A percentile compares a stretch with the other conserved stretches of the same genome.
phyloP scores from a whole-genome alignment of 2,329 filamentous ascomycete genomes.

The Ophiosphaerella herpotricha region DNA sequence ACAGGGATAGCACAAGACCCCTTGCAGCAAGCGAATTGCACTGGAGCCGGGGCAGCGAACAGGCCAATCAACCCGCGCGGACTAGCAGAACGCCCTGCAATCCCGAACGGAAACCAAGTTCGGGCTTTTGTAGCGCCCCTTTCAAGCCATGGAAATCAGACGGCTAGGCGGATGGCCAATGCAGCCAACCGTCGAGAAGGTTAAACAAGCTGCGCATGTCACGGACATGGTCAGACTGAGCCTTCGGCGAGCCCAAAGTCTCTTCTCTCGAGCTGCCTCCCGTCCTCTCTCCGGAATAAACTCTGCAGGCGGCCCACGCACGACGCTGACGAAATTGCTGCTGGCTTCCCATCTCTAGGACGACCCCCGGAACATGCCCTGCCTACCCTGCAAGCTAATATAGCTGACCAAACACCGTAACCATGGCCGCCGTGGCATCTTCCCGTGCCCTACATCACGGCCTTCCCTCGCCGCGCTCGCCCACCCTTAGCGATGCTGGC shows the following conservation, averaged over 20 bases:
- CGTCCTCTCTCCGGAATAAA: slow-evolving; percentile 1
- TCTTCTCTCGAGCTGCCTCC: slow-evolving; percentile 20
- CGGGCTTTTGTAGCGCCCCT: slow-evolving; percentile 16
- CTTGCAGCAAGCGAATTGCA: slow-evolving; percentile 18
- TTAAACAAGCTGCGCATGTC: slow-evolving; percentile 26
- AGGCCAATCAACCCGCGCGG: slow-evolving; percentile 10
- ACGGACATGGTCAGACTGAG: slow-evolving; percentile 4
- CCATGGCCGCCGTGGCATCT: slow-evolving; percentile 29
- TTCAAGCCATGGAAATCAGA: slow-evolving; percentile 16
- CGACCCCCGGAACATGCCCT: slow-evolving; percentile 22
- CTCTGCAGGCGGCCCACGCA: not conserved
- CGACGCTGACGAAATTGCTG: not conserved
- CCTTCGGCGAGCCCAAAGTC: slow-evolving; percentile 20
- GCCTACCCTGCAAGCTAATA: slow-evolving; percentile 22
- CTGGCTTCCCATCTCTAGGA: not conserved
- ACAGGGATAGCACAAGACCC: slow-evolving; percentile 13
- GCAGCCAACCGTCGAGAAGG: slow-evolving; percentile 22
- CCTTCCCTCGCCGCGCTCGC: slow-evolving; percentile 57
- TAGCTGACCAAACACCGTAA: slow-evolving; percentile 23
- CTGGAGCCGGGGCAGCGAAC: slow-evolving; percentile 2
- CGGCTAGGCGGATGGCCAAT: slow-evolving; percentile 12
- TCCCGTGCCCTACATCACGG: slow-evolving; percentile 18
- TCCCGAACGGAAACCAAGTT: slow-evolving; percentile 9
- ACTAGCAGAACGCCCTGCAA: slow-evolving; percentile 9
- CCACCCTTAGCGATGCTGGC: slow-evolving; percentile 89